Conservation (phyloP, 352 stramenopile species). For the Sclerospora graminicola region DNA sequence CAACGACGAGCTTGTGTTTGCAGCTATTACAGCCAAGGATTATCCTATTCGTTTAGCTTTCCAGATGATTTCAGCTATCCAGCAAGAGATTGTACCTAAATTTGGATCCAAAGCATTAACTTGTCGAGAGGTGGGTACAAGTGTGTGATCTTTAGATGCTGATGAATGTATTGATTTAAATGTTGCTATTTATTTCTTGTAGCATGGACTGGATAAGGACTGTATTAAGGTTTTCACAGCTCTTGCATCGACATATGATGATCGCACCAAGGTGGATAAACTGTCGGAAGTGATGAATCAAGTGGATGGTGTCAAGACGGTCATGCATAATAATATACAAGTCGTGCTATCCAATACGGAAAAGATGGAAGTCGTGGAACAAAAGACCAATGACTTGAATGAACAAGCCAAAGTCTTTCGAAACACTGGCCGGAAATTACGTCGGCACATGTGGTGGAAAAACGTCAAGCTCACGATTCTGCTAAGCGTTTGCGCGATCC, state of each 20-base stretch:
- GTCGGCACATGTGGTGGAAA: conserved; percentile 81
- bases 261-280: conserved; percentile 84
- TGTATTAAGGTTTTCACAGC: conserved; percentile 45
- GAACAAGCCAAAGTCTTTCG: conserved; percentile 82
- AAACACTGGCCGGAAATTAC: conserved; percentile 71
- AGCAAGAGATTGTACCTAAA: conserved; percentile 71
- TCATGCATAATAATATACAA: conserved; percentile 86
- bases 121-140: conserved; percentile 51
- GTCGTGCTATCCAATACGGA: conserved; percentile 81
- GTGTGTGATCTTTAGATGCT: background rate
- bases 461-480: conserved; percentile 72
- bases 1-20: conserved; percentile 81
- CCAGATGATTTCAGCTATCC: conserved; percentile 50
- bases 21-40: conserved; percentile 41
- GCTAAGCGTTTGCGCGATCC: conserved; percentile 45
- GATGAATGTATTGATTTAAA: too few species aligned
- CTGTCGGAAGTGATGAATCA: conserved; percentile 76
- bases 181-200: conserved; percentile 3
- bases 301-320: conserved; percentile 68
- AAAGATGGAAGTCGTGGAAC: conserved; percentile 83
- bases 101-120: conserved; percentile 65
- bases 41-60: background rate
- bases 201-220: conserved; percentile 74
- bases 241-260: conserved; percentile 69
- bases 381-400: conserved; percentile 83